Conservation (phyloP, 2,329 filamentous ascomycete species). For the Fusarium paranaense region DNA sequence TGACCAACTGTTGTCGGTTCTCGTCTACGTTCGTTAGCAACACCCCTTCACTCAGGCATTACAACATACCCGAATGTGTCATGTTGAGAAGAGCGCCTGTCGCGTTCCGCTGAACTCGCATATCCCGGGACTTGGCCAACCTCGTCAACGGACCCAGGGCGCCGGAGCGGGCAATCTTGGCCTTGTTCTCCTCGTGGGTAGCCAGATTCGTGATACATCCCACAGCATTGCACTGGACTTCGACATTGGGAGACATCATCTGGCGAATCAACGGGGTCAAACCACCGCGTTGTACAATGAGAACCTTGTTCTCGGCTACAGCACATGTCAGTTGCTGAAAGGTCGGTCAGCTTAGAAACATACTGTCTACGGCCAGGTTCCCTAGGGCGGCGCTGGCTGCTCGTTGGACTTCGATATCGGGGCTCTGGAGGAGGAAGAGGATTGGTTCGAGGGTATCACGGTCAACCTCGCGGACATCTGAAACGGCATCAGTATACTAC, state of each 20-base stretch:
- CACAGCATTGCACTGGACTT: constrained; percentile 98
- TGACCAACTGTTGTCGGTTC: constrained; percentile 96
- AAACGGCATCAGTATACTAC: constrained; percentile 23
- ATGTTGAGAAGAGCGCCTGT: constrained; percentile 97
- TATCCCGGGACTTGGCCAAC: constrained; percentile 96
- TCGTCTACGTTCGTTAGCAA: constrained; percentile 73
- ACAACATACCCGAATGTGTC: constrained; percentile 89
- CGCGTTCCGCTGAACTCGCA: constrained; percentile 97
- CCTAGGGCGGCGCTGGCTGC: constrained; percentile 96
- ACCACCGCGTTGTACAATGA: constrained; percentile 93
- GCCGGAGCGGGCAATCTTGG: constrained; percentile 95
- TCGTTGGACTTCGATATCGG: constrained; percentile 96
- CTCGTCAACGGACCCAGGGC: constrained; percentile 91
- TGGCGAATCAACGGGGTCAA: constrained; percentile 93
- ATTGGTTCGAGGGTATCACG: constrained; percentile 96
- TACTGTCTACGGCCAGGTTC: constrained; percentile 97
- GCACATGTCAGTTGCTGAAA: constrained; percentile 54
- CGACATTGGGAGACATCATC: constrained; percentile 98
- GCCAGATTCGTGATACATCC: constrained; percentile 98
- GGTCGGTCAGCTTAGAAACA: constrained; percentile 43
- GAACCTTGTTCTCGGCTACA: constrained; percentile 94
- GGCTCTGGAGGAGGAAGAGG: constrained; percentile 91
- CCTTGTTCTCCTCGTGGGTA: constrained; percentile 99
- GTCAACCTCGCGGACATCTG: constrained; percentile 97
- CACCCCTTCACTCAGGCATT: neutral